Evolutionary conservation across 2,329 filamentous ascomycete species (phyloP).

Genomic region (Fusarium cyanostomum): DNA sequence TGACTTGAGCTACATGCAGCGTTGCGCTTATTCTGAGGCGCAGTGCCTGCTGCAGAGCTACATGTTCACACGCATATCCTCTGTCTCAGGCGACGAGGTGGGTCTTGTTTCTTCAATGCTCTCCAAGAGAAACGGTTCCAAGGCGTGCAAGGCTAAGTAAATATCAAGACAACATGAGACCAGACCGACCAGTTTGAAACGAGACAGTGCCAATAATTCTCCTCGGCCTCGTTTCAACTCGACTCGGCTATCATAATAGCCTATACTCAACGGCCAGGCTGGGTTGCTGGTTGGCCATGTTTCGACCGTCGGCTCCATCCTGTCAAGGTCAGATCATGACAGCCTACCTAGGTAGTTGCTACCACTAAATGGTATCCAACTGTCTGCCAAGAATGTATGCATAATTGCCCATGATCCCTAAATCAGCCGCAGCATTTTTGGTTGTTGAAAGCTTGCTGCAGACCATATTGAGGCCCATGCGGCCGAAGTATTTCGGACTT

Average conservation of each 20-base stretch:
- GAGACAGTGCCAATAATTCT: not conserved
- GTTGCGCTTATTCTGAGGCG: slow-evolving; percentile 1
- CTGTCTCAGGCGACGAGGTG: slow-evolving; percentile 4
- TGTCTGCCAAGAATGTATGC: not conserved
- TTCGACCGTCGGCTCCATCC: not conserved
- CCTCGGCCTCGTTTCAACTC: slow-evolving; percentile 10
- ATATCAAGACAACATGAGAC: slow-evolving; percentile 14
- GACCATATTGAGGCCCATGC: slow-evolving; percentile 1
- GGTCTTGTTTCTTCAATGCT: not conserved
- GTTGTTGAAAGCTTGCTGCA: slow-evolving; percentile 4
- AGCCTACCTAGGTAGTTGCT: not conserved
- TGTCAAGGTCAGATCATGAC: slow-evolving; percentile 1
- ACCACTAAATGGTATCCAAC: not conserved
- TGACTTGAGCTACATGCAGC: not conserved
- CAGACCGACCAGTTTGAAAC: slow-evolving; percentile 6
- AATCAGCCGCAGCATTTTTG: not conserved
- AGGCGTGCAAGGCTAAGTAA: too few relatives aligned
- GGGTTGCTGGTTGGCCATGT: slow-evolving; percentile 6
- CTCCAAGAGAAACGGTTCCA: not conserved
- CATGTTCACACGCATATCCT: slow-evolving; percentile 3
- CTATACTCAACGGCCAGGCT: not conserved
- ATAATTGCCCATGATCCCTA: not conserved
- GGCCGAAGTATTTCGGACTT: slow-evolving; percentile 6
- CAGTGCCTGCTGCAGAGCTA: not conserved
- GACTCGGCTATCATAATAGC: not conserved